Evolutionary conservation across 2,329 filamentous ascomycete genomes (phyloP).

Genomic region (Cordyceps fumosorosea): DNA sequence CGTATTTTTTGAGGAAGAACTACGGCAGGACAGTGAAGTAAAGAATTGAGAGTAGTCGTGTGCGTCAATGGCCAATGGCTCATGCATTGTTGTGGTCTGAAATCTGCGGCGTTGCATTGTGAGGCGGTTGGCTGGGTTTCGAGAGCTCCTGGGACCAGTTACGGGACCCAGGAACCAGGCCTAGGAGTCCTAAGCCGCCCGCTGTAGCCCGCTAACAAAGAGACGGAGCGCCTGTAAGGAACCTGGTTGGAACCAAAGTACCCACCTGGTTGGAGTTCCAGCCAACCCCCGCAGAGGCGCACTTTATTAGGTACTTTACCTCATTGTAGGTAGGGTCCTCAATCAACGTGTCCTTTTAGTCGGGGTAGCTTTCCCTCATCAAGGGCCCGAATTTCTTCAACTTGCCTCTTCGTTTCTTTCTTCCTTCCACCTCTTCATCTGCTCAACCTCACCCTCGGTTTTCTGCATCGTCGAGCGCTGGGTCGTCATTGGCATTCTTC

Average conservation of each 20-base stretch:
- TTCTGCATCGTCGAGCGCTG: slow-evolving; percentile 4
- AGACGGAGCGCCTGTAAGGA: too few species aligned
- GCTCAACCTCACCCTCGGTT: slow-evolving; percentile 5
- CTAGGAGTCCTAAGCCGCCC: background rate
- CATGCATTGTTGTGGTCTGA: background rate
- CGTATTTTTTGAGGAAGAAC: background rate
- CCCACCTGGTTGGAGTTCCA: slow-evolving; percentile 4
- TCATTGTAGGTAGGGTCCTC: slow-evolving; percentile 5
- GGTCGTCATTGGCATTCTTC: slow-evolving; percentile 8
- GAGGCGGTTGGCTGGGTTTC: background rate
- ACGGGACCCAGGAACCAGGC: background rate
- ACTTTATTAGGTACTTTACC: background rate
- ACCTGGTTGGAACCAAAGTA: background rate
- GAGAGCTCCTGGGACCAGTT: background rate
- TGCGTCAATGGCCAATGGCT: too few species aligned
- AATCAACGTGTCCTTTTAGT: slow-evolving; percentile 14
- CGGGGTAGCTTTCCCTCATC: slow-evolving; percentile 11
- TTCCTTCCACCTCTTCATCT: slow-evolving; percentile 1
- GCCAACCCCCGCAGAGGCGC: slow-evolving; percentile 11
- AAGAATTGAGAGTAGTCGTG: background rate
- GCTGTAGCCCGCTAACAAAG: too few species aligned
- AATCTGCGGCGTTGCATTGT: background rate
- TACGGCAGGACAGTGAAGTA: background rate
- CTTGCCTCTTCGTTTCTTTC: background rate
- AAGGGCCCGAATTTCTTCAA: background rate